Conservation (phyloP, 805 yeast genomes). For the Suhomyces vadensis region DNA sequence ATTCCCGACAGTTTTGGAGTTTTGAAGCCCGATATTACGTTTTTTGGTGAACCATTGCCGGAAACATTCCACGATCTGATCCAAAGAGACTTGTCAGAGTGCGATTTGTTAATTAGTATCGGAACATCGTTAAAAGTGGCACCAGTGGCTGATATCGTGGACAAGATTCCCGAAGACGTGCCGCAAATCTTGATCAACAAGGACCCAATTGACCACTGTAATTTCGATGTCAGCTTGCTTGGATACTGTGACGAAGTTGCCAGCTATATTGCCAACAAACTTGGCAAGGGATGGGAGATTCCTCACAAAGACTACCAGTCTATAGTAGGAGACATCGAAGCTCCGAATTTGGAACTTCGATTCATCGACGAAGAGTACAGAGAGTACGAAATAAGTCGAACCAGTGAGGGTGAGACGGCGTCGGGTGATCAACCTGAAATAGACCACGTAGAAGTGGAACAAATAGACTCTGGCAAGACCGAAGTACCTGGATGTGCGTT, state of each 20-base stretch:
- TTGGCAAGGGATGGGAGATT: slow-evolving; percentile 32
- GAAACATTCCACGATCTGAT: slow-evolving; percentile 60
- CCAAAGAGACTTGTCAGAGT: slow-evolving; percentile 57
- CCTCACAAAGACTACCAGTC: slow-evolving; percentile 28
- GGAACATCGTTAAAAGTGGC: slow-evolving; percentile 93
- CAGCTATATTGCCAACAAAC: slow-evolving; percentile 46
- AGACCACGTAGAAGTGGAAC: no score
- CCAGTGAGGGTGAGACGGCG: background rate
- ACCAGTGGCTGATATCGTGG: slow-evolving; percentile 88
- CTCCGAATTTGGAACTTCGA: slow-evolving; percentile 6
- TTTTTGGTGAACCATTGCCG: slow-evolving; percentile 86
- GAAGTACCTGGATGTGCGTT: no score
- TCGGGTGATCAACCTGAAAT: no score
- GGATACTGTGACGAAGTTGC: slow-evolving; percentile 87
- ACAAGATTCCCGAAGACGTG: slow-evolving; percentile 64
- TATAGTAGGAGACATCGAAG: slow-evolving; percentile 15
- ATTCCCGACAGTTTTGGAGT: slow-evolving; percentile 66
- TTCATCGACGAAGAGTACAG: slow-evolving; percentile 14
- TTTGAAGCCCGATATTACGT: slow-evolving; percentile 89
- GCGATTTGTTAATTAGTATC: slow-evolving; percentile 80
- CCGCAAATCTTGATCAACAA: slow-evolving; percentile 82
- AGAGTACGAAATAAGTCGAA: slow-evolving; percentile 12
- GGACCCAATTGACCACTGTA: slow-evolving; percentile 72
- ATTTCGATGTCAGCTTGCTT: slow-evolving; percentile 73
- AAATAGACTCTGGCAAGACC: no score